A percentile compares a stretch with the other conserved stretches of the same genome.
Conservation (phyloP, 345 rosid genomes). For the Mangifera indica region DNA sequence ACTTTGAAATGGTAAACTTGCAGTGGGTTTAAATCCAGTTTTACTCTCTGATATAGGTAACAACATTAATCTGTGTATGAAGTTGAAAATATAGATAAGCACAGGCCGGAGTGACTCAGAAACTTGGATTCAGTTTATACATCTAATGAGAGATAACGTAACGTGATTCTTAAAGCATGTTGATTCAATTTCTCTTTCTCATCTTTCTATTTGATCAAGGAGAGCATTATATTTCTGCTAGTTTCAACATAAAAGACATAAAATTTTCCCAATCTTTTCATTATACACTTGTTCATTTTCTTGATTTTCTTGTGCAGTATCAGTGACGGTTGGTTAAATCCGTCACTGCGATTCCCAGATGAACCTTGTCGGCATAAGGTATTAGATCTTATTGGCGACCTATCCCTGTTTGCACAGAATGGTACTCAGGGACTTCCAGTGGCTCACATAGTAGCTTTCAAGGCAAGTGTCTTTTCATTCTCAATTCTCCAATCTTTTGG, state of each 20-base stretch:
- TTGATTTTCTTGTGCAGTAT: slow-evolving; percentile 40
- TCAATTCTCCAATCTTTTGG: neutral
- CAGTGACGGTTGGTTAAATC: slow-evolving; percentile 86
- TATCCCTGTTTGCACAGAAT: slow-evolving; percentile 59
- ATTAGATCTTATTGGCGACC: slow-evolving; percentile 83
- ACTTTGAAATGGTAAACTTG: neutral
- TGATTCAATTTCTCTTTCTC: neutral
- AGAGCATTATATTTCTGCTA: neutral
- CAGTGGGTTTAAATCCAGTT: neutral
- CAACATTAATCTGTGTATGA: neutral
- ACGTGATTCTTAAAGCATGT: neutral
- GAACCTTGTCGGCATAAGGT: slow-evolving; percentile 92
- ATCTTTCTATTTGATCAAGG: neutral
- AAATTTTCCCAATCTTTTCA: neutral
- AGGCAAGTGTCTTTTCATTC: slow-evolving; percentile 34
- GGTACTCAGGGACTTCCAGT: slow-evolving; percentile 87
- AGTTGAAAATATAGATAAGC: neutral
- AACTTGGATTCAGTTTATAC: slow-evolving; percentile 1
- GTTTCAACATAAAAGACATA: neutral
- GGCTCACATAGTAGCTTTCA: slow-evolving; percentile 73
- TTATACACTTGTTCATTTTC: neutral
- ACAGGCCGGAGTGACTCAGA: neutral
- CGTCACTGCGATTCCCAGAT: slow-evolving; percentile 59
- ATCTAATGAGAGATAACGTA: neutral
- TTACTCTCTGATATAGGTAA: neutral